phyloP scores from a whole-genome alignment of 768 basidiomycete species.

The Suillus bovinus region DNA sequence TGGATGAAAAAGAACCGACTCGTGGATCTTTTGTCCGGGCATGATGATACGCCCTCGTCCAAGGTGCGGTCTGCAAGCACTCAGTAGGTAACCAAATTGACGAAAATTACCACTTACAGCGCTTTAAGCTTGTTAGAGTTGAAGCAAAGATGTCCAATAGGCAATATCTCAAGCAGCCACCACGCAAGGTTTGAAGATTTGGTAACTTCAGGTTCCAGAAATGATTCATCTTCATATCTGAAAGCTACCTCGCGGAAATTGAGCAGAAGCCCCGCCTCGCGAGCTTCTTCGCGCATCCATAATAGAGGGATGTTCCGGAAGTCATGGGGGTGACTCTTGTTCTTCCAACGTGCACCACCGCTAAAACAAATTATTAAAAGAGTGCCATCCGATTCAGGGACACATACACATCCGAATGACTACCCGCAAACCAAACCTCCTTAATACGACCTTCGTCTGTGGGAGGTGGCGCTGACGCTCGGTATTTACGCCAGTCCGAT shows the following conservation, averaged over 20 bases:
- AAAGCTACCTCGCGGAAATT: background rate
- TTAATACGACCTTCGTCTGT: constrained; percentile 17
- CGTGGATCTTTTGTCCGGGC: constrained; percentile 10
- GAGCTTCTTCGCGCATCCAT: constrained; percentile 29
- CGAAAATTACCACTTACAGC: background rate
- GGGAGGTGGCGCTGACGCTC: background rate
- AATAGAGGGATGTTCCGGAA: constrained; percentile 13
- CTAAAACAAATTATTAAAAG: constrained; percentile 27
- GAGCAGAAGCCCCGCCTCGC: constrained; percentile 18
- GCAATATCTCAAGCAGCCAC: constrained; percentile 5
- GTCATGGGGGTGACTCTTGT: background rate
- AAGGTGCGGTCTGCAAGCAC: background rate
- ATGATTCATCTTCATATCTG: background rate
- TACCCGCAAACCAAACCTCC: constrained; percentile 32
- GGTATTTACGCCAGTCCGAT: background rate
- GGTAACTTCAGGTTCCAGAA: background rate
- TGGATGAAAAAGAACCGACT: constrained; percentile 2
- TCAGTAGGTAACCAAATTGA: background rate
- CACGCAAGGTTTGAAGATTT: background rate
- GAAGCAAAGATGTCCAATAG: background rate
- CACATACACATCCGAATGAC: constrained; percentile 26
- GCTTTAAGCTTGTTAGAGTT: background rate
- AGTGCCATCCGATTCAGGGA: background rate
- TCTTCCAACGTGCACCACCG: background rate
- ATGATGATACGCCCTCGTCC: constrained; percentile 5